A percentile compares a stretch with the other conserved stretches of the same genome.
Conservation (phyloP, 192 early-diverging fungal genomes). For the Phlyctochytrium bullatum region DNA sequence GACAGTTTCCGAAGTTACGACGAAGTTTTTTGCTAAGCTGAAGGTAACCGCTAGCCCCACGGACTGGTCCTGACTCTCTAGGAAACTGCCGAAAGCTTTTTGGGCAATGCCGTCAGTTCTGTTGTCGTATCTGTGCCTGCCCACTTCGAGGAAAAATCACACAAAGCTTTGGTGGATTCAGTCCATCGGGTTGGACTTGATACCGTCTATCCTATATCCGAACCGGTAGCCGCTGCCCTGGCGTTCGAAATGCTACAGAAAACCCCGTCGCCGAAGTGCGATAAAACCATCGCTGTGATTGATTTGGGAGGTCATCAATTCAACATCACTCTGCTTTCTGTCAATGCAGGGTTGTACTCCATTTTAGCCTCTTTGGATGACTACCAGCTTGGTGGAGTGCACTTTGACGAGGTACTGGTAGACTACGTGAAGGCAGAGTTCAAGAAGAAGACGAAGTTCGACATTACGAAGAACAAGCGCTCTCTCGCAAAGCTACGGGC, state of each 20-base stretch:
- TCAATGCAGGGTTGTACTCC: conserved; percentile 80
- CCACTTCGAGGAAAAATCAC: conserved; percentile 75
- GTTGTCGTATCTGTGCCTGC: conserved; percentile 84
- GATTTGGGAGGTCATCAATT: conserved; percentile 87
- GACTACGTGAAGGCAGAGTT: conserved; percentile 83
- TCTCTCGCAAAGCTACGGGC: conserved; percentile 77
- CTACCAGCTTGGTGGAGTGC: conserved; percentile 74
- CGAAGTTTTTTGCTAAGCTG: conserved; percentile 77
- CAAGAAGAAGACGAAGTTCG: conserved; percentile 78
- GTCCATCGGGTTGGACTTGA: conserved; percentile 76
- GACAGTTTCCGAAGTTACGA: conserved; percentile 69
- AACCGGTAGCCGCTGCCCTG: conserved; percentile 88
- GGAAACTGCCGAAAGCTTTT: conserved; percentile 86
- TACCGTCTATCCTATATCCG: conserved; percentile 77
- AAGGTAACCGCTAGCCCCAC: conserved; percentile 33
- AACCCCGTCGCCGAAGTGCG: conserved; percentile 41
- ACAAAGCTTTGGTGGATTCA: conserved; percentile 61
- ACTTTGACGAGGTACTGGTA: conserved; percentile 81
- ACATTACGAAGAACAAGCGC: conserved; percentile 71
- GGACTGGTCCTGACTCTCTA: too few relatives aligned
- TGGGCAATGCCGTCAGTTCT: conserved; percentile 74
- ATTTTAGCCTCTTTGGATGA: conserved; percentile 77
- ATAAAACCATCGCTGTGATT: conserved; percentile 78
- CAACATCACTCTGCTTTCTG: conserved; percentile 74
- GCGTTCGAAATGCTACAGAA: conserved; percentile 65